Evolutionary conservation across 371 early-diverging fungal species (phyloP), one percentile per base, ranked within the genome.

Genomic region (Paraphysoderma sedebokerense): DNA sequence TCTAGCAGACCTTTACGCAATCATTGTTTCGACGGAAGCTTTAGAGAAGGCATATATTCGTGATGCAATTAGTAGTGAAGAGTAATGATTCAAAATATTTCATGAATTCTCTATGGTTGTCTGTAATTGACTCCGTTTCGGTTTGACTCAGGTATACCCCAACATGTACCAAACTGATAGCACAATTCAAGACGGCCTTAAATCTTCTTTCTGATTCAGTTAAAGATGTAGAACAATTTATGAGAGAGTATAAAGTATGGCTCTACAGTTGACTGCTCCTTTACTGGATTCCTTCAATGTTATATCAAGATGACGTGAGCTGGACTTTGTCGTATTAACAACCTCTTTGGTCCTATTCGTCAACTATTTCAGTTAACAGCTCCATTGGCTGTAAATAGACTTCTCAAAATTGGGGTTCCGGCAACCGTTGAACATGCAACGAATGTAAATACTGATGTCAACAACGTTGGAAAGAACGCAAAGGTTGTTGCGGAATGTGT

Each of bases 21-120:
- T 95, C 35, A 76, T 95, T 20, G 76, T 92, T 12, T 72, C 82
- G 8, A 74, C 86, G 51, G 92, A 95, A 52, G 84, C 87, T 44
- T 62, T 95, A 20, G 96, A 95, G 57, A 77, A 81, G 50, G 91
- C 93, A 0, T 95, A 90, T 57, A 82, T 92, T 44, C 72, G 90
- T 33, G 91, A 89, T 62, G 78, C 84, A 2, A 75, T 92, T 15
- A 64, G 81, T 0, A 70, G 82, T 12, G 69, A 74, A 49, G 90
- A 87, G 76, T 89, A 68, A 55, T 65, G 31, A 35, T 15, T 29
- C 36, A 17, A 1, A 34, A 11, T 22, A 17, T 41, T 42, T 8
- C 24, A 22, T 32, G n/a, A 22, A 20, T 50, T 22, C 24, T 13
- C 8, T 47, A 31, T 17, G 20, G 17, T 30, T 32, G 46, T 41